Percentiles rank a stretch among this genome's conserved stretches.
Conservation (phyloP, 352 stramenopile species). For the Globisporangium echinulatum region DNA sequence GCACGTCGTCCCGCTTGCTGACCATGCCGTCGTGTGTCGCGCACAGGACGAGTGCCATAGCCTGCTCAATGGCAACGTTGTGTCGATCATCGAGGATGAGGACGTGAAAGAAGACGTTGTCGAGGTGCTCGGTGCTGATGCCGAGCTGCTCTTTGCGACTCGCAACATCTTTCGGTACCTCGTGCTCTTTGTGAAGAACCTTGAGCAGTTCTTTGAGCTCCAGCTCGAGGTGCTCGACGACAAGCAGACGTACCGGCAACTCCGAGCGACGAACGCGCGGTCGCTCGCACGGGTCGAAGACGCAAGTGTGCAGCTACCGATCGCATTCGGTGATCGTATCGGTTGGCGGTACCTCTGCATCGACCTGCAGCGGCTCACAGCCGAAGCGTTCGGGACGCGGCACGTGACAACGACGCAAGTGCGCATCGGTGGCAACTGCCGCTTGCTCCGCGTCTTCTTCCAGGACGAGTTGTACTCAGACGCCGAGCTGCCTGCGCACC, state of each 20-base stretch:
- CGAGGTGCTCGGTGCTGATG: slow-evolving; percentile 59
- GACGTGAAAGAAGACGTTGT: slow-evolving; percentile 77
- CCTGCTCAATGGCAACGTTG: slow-evolving; percentile 60
- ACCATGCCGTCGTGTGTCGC: slow-evolving; percentile 41
- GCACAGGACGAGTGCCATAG: slow-evolving; percentile 56
- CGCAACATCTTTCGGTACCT: slow-evolving; percentile 75
- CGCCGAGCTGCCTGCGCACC: slow-evolving; percentile 47
- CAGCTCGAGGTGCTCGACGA: slow-evolving; percentile 66
- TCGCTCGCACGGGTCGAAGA: slow-evolving; percentile 57
- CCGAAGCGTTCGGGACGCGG: slow-evolving; percentile 59
- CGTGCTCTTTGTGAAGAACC: slow-evolving; percentile 79
- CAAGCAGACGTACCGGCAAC: slow-evolving; percentile 49
- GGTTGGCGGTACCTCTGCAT: slow-evolving; percentile 75
- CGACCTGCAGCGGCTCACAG: slow-evolving; percentile 65
- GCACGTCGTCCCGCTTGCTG: slow-evolving; percentile 34
- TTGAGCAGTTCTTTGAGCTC: slow-evolving; percentile 69
- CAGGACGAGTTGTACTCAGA: slow-evolving; percentile 75
- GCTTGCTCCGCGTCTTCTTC: slow-evolving; percentile 72
- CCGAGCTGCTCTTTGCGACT: slow-evolving; percentile 59
- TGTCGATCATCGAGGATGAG: slow-evolving; percentile 61
- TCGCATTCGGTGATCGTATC: slow-evolving; percentile 30
- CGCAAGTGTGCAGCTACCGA: slow-evolving; percentile 47
- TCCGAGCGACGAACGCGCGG: slow-evolving; percentile 64
- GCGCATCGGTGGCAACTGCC: slow-evolving; percentile 53
- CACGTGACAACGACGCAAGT: slow-evolving; percentile 71